These are phyloP conservation scores for Phytophthora fragariae DNA, from an alignment of 352 stramenopile species.

Conservation along the genomic window DNA sequence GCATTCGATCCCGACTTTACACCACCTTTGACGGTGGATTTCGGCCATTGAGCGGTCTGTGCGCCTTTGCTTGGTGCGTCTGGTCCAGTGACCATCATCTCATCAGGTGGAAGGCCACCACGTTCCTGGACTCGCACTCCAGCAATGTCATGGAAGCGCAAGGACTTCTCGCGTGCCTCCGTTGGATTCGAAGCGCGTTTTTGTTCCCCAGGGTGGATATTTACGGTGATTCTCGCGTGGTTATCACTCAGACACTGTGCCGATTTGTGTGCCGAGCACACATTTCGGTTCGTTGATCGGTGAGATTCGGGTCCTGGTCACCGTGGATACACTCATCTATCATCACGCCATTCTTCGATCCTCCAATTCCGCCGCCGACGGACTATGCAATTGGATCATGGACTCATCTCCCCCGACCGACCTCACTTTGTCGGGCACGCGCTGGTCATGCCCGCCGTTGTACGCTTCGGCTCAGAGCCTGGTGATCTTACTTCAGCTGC, in stretches of 20 bases:
- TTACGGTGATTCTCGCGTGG: slow-evolving; percentile 25
- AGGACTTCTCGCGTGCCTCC: slow-evolving; percentile 19
- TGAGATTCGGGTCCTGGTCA: slow-evolving; percentile 11
- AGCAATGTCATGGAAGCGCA: slow-evolving; percentile 41
- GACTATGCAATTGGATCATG: slow-evolving; percentile 35
- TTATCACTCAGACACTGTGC: slow-evolving; percentile 20
- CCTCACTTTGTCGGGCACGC: background rate
- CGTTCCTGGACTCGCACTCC: slow-evolving; percentile 10
- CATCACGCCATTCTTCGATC: background rate
- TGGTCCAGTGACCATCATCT: background rate
- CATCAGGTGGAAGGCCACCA: slow-evolving; percentile 10
- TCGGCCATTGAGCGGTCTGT: background rate
- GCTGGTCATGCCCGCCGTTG: background rate
- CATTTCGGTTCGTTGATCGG: slow-evolving; percentile 8
- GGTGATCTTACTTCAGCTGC: background rate
- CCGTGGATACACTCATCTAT: background rate
- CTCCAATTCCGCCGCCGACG: slow-evolving; percentile 10
- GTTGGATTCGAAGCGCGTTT: slow-evolving; percentile 3
- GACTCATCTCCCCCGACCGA: background rate
- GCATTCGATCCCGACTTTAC: too few relatives aligned
- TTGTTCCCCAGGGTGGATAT: background rate
- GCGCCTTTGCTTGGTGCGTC: slow-evolving; percentile 18
- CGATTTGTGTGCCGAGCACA: background rate
- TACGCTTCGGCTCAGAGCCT: background rate
- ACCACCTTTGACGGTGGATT: background rate